Conservation (phyloP, 1,284 basidiomycete genomes). For the Rhodotorula glutinis region DNA sequence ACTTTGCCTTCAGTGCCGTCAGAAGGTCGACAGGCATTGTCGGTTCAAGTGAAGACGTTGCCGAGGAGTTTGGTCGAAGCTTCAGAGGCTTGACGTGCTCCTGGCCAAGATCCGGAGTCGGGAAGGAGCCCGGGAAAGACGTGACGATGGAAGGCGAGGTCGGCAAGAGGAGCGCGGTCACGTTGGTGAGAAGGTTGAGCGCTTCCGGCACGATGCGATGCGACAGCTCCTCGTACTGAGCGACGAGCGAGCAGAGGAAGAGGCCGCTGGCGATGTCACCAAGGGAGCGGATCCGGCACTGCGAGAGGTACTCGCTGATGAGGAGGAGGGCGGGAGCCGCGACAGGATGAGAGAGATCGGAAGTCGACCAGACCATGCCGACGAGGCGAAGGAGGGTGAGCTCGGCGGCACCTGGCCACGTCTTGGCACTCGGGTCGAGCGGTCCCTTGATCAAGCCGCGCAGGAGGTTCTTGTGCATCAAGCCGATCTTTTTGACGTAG, state of each 20-base stretch:
- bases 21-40: background rate
- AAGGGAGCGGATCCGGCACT: conserved; percentile 72
- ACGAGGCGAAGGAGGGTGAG: conserved; percentile 75
- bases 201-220: conserved; percentile 88
- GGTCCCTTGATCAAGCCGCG: conserved; percentile 76
- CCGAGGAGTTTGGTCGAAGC: conserved; percentile 27
- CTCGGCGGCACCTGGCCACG: conserved; percentile 84
- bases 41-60: background rate
- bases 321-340: conserved; percentile 80
- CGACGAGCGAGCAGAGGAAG: conserved; percentile 79
- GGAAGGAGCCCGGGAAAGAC: conserved; percentile 63
- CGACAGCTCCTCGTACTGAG: conserved; percentile 76
- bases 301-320: conserved; percentile 85
- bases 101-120: conserved; percentile 65
- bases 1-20: conserved; percentile 1
- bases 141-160: conserved; percentile 49
- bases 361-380: conserved; percentile 85
- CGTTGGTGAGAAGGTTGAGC: conserved; percentile 73
- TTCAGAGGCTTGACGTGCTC: conserved; percentile 40
- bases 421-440: conserved; percentile 63
- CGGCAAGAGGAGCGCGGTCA: conserved; percentile 69
- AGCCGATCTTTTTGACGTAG: conserved; percentile 74
- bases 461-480: conserved; percentile 94
- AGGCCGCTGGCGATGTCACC: conserved; percentile 78
- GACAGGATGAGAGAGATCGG: conserved; percentile 88